These are phyloP conservation scores for Exophiala spinifera DNA, from an alignment of 2,329 filamentous ascomycete species.

Conservation along the genomic window DNA sequence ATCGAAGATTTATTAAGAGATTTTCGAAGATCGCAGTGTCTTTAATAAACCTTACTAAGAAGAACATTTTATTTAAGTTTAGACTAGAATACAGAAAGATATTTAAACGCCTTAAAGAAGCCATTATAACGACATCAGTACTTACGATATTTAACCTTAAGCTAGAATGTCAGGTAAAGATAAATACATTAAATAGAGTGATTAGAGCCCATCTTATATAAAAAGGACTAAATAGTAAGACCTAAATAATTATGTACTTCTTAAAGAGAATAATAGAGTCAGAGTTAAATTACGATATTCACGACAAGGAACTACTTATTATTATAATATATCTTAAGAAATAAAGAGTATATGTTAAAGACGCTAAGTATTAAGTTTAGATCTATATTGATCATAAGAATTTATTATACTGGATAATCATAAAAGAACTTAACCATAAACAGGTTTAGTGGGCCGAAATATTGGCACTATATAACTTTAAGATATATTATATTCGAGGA, in stretches of 20 bases:
- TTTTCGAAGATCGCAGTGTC: conserved; percentile 27
- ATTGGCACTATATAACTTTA: conserved; percentile 15
- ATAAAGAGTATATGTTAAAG: conserved; percentile 23
- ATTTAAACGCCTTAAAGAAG: conserved; percentile 7
- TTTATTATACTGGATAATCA: conserved; percentile 19
- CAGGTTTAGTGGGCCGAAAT: conserved; percentile 5
- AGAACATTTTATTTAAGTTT: conserved; percentile 6
- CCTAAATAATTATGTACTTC: not conserved
- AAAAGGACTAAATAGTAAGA: conserved; percentile 5
- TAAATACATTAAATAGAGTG: conserved; percentile 11
- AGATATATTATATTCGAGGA: conserved; percentile 16
- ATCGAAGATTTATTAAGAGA: conserved; percentile 31
- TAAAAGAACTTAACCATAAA: conserved; percentile 5
- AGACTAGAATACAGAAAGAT: not conserved
- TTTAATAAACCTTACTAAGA: conserved; percentile 23
- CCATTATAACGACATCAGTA: conserved; percentile 11
- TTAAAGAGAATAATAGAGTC: not conserved
- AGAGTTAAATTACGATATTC: conserved; percentile 6
- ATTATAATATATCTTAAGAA: conserved; percentile 19
- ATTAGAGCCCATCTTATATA: conserved; percentile 14
- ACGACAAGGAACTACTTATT: conserved; percentile 26
- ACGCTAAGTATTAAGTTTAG: conserved; percentile 8
- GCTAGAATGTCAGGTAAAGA: conserved; percentile 14
- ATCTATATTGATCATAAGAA: conserved; percentile 24
- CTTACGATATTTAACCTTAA: conserved; percentile 19